These are phyloP conservation scores for Daldinia decipiens DNA, from an alignment of 495 filamentous ascomycete genomes.

Conservation along the genomic window DNA sequence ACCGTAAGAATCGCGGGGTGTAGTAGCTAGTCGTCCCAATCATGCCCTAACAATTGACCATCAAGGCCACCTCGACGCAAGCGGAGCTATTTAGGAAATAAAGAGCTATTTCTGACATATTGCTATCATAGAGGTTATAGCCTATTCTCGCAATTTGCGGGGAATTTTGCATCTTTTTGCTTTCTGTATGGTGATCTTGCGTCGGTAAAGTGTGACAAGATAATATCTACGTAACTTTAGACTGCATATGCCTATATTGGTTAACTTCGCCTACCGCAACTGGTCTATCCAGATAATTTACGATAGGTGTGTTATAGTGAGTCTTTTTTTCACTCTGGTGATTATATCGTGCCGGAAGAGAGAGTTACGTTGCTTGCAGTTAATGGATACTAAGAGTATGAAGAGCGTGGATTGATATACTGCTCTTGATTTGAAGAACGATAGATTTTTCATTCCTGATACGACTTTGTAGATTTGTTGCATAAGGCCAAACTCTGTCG, in stretches of 20 bases:
- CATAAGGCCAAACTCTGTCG: no score
- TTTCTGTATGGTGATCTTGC: constrained; percentile 7
- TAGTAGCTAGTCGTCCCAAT: neutral
- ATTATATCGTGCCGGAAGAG: neutral
- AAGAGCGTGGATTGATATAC: neutral
- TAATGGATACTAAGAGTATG: neutral
- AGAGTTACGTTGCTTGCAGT: neutral
- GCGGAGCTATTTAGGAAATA: constrained; percentile 13
- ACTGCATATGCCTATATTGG: neutral
- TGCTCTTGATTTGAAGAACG: neutral
- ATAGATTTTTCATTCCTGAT: neutral
- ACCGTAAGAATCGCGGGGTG: neutral
- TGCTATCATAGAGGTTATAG: neutral
- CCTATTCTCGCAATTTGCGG: neutral
- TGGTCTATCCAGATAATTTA: neutral
- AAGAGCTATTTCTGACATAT: constrained; percentile 1
- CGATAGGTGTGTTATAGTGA: neutral
- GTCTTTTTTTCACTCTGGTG: neutral
- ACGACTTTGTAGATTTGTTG: no score
- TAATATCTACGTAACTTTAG: neutral
- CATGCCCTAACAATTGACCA: neutral
- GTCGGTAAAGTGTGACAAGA: neutral
- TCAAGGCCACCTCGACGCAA: neutral
- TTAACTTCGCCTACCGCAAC: neutral
- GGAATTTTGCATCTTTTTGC: constrained; percentile 17